Base-by-base conservation (phyloP, 352 stramenopile genomes). In the Phytophthora pistaciae region DNA sequence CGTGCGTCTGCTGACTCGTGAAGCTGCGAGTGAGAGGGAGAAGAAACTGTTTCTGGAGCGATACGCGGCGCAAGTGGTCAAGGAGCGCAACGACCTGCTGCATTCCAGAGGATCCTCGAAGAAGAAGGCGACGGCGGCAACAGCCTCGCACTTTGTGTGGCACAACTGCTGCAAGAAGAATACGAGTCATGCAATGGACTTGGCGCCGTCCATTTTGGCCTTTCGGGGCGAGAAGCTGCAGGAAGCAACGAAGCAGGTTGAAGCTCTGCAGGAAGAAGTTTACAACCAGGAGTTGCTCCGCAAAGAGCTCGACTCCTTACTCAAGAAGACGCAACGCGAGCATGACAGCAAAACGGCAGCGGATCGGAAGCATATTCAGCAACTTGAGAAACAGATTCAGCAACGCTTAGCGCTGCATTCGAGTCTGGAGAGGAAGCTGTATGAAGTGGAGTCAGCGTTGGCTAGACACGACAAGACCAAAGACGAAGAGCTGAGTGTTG, bases 131-230 rank as follows among this genome's bases (percentile, higher is more conserved):
- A 21, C 52, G 31, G 23, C 52, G 8, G 8, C 60, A 5, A 18
- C 53, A 8, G 27, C 31, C 3, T 70, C 74, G 13, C 88, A 95
- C 62, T 91, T 91, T 60, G 80, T 89, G 33, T 96, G 89, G 89
- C 89, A 96, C 54, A 77, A 84, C 6, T 96, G 89, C 68, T 96
- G 89, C 60, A 93, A 90, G 73, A 92, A 93, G 72, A 94, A 87
- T 60, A 74, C 72, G n/a, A 78, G 70, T 5, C 84, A 93, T 52
- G 68, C 82, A 5, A 61, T 91, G 36, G 89, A 96, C 65, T 38
- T 94, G 49, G 82, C 82, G 16, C 89, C 89, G 1, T 96, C 89
- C 5, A 92, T 96, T 60, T 56, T 80, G 25, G 64, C 89, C 2
- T 91, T 96, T 61, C 81, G 89, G 20, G 89, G 87, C 0, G 89